Conservation (phyloP, 2,329 filamentous ascomycete genomes). For the Colletotrichum lini region DNA sequence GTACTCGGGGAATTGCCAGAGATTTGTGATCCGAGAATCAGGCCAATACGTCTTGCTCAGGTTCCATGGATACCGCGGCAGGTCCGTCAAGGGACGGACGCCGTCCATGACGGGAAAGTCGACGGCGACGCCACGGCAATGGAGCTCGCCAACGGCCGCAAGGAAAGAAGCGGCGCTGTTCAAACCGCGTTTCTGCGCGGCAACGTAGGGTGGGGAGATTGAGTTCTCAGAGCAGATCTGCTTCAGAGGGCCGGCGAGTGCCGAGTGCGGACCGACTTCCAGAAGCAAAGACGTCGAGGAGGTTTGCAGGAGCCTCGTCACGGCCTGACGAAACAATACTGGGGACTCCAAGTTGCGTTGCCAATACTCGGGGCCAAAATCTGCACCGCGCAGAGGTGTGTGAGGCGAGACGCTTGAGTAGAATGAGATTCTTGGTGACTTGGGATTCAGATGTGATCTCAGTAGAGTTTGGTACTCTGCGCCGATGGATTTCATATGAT, state of each 20-base stretch:
- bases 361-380: conserved; percentile 37
- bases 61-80: conserved; percentile 49
- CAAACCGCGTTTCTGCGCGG: conserved; percentile 66
- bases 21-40: conserved; percentile 46
- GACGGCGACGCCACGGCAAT: conserved; percentile 52
- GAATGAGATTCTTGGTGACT: conserved; percentile 10
- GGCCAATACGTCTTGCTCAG: conserved; percentile 43
- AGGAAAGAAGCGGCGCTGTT: conserved; percentile 61
- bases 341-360: conserved; percentile 42
- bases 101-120: conserved; percentile 22
- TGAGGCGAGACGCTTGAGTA: conserved; percentile 27
- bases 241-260: conserved; percentile 33
- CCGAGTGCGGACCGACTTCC: conserved; percentile 41
- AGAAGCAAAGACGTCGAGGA: conserved; percentile 45
- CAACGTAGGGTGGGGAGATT: conserved; percentile 59
- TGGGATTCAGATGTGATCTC: conserved; percentile 10
- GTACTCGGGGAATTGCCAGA: conserved; percentile 44
- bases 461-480: conserved; percentile 30
- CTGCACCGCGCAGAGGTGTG: conserved; percentile 6
- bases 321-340: conserved; percentile 36
- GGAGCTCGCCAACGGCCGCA: conserved; percentile 54
- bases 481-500: conserved; percentile 38
- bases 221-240: conserved; percentile 64
- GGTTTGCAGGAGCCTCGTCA: conserved; percentile 34
- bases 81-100: conserved; percentile 34